Base-by-base conservation (phyloP, 2,329 filamentous ascomycete species). In the Verruconis gallopava region DNA sequence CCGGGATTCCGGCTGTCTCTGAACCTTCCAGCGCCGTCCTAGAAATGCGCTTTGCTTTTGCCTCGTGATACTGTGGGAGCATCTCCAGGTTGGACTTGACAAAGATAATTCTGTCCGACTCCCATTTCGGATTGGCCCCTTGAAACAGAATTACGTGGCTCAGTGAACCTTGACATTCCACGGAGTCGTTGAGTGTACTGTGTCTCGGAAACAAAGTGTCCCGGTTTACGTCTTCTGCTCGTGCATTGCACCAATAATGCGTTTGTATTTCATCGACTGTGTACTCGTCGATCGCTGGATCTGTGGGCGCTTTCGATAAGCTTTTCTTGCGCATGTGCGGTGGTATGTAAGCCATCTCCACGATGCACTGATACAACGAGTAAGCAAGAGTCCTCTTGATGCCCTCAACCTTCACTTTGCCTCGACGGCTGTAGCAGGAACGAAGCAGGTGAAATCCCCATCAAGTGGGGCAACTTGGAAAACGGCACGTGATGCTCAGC, bases 71-170 rank as follows among this genome's bases (percentile, higher is more conserved):
- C 19, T 19, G 43, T 4, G 53, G 52, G 12, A 56, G 43, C 2
- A 56, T 36, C 4, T 52, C 47, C 17, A 57, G 44, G 35, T 49
- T 55, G 3, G 51, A 51, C 39, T 56, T 55, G 38, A 50, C 53
- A 46, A 51, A 55, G 36, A 58, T 48, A 40, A 53, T 51, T 3
- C 50, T 42, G 34, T 56, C 53, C 3, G 32, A 21, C 3, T 47
- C 38, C 51, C 51, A 56, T 17, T 48, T 42, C 3, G 55, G 54
- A 44, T 57, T 55, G 9, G 55, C 53, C 6, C 44, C 44, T 12
- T 45, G 25, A 43, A 50, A 56, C 11, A 57, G 49, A 11, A 53
- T 28, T 21, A 55, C 34, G 33, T 50, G 53, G 6, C 40, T 37
- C 2, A 55, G 43, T 15, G 38, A 42, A 22, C 48, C 46, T 5